Evolutionary conservation across 2,329 filamentous ascomycete genomes (phyloP).

Genomic region (Phyllosticta paracitricarpa): DNA sequence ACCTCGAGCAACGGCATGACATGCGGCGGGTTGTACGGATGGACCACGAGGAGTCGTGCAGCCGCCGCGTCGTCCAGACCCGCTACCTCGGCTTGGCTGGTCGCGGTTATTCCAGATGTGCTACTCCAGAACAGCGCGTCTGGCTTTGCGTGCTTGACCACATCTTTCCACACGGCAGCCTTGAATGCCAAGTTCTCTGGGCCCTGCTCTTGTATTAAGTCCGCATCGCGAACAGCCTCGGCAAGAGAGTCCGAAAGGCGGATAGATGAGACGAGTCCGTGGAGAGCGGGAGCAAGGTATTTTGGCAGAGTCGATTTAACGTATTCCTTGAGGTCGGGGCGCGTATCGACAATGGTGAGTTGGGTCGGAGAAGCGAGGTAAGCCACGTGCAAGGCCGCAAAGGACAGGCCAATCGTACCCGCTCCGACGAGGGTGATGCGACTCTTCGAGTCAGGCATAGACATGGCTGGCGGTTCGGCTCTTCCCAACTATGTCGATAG

Average conservation of each 20-base stretch:
- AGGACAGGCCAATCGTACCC: constrained; percentile 46
- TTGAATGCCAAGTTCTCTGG: constrained; percentile 47
- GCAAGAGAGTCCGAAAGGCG: constrained; percentile 26
- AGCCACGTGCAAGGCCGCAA: constrained; percentile 43
- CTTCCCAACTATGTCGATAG: background rate
- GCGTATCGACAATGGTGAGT: constrained; percentile 42
- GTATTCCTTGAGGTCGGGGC: constrained; percentile 38
- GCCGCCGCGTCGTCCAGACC: background rate
- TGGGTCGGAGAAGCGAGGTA: constrained; percentile 29
- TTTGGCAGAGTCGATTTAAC: constrained; percentile 32
- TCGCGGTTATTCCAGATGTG: constrained; percentile 49
- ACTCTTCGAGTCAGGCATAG: background rate
- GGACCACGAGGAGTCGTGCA: constrained; percentile 43
- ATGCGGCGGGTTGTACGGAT: constrained; percentile 53
- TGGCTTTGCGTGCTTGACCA: constrained; percentile 36
- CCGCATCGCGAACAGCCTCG: constrained; percentile 36
- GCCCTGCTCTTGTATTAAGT: constrained; percentile 51
- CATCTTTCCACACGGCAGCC: constrained; percentile 39
- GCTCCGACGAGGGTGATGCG: constrained; percentile 34
- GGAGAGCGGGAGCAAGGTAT: constrained; percentile 25
- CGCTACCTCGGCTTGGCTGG: constrained; percentile 32
- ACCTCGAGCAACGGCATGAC: constrained; percentile 52
- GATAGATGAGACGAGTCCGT: constrained; percentile 22
- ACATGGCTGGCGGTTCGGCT: background rate
- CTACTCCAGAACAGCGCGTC: constrained; percentile 46